Percentiles rank a stretch among this genome's conserved stretches.
Evolutionary conservation across 2,329 filamentous ascomycete species (phyloP).

Genomic region (Daldinia sp.): DNA sequence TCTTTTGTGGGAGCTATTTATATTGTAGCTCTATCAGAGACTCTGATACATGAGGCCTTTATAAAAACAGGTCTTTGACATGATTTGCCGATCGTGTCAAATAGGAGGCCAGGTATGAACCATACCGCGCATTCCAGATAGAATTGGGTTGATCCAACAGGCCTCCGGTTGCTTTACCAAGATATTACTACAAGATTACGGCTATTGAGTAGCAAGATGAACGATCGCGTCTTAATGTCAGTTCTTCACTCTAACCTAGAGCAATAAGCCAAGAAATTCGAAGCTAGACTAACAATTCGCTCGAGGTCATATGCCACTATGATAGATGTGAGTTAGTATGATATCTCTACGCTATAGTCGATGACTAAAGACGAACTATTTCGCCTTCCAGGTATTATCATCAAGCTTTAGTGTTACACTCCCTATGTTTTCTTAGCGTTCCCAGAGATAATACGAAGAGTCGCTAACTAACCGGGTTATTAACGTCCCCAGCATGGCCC

Average conservation of each 20-base stretch:
- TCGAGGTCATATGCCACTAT: not conserved
- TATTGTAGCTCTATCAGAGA: not conserved
- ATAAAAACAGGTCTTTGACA: conserved; percentile 11
- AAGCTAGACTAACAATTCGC: not conserved
- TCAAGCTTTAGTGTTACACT: conserved; percentile 1
- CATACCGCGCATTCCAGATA: not conserved
- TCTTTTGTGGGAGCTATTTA: not conserved
- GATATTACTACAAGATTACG: not conserved
- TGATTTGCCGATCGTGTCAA: conserved; percentile 1
- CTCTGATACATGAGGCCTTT: conserved; percentile 1
- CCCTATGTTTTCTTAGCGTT: not conserved
- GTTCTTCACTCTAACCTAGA: not conserved
- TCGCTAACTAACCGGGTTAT: conserved; percentile 12
- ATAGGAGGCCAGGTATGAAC: conserved; percentile 9
- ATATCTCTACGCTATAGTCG: not conserved
- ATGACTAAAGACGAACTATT: not conserved
- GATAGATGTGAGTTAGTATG: not conserved
- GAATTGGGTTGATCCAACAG: not conserved
- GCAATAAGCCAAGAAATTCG: not conserved
- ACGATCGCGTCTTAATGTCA: not conserved
- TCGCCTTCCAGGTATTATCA: not conserved
- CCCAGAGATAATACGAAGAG: not conserved
- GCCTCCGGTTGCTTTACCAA: not conserved
- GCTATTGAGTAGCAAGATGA: not conserved
- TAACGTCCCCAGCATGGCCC: not conserved